Evolutionary conservation across 768 basidiomycete species (phyloP), one percentile per base, ranked within the genome.

Genomic region (Tricholoma terreum): DNA sequence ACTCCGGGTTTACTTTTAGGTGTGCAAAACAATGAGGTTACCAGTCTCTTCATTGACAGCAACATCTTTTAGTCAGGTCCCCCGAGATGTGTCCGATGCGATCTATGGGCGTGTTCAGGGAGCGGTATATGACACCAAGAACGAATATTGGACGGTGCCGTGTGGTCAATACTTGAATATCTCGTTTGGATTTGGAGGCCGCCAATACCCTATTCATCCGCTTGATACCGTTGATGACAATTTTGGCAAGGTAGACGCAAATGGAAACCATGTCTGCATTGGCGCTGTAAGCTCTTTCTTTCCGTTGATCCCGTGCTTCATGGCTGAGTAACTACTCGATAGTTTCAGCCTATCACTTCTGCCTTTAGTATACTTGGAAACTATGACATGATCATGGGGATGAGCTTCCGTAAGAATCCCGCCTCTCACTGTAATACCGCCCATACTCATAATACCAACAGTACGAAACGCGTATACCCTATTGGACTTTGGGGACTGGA

Each of bases 341-440:
- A 90, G 83, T 92, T 90, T 78, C 90, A 92, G 77, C 90, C 90
- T 2, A 89, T 91, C 61, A 89, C 89, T 12, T 82, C 84, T 3
- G 88, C 89, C 4, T 90, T 91, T 73, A 86, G 87, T 74, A 61
- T 90, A 40, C 79, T 89, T 24, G 87, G 89, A 60, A 79, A 87
- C 66, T 92, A 89, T 61, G 90, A 92, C 63, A 85, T 91, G 78
- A 89, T 92, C 63, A 78, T 91, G 50, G 90, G 90, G 61, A 90
- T 90, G 88, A 80, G 80, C 54, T 90, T 92, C 75, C 56, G 89
- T 91, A 71, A 63, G 87, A 36, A 7, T 35, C 42, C 35, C 33
- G 30, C 8, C 42, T 38, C 33, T 27, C 8, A 50, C 30, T 17
- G 2, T 15, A 15, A 31, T 35, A 36, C 9, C 21, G 11, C 53